Conservation (phyloP, 2,329 filamentous ascomycete species). For the Stagonosporopsis vannaccii region DNA sequence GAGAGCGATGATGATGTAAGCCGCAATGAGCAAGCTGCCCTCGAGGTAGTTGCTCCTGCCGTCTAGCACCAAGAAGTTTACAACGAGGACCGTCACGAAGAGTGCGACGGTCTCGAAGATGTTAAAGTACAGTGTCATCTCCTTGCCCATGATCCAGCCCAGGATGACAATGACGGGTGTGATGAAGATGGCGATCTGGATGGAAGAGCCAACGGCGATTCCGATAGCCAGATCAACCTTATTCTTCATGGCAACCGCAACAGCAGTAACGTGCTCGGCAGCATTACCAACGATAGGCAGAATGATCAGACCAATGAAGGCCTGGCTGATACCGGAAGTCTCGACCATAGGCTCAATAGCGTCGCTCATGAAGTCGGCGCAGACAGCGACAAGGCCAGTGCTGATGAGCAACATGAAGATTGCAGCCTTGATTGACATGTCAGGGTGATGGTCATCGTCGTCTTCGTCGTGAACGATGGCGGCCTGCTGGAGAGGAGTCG, state of each 20-base stretch:
- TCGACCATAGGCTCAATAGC: slow-evolving; percentile 73
- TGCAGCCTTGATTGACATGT: slow-evolving; percentile 66
- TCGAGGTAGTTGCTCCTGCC: slow-evolving; percentile 86
- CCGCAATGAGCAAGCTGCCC: slow-evolving; percentile 75
- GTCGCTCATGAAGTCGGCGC: slow-evolving; percentile 76
- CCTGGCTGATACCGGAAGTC: slow-evolving; percentile 67
- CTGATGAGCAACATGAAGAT: slow-evolving; percentile 63
- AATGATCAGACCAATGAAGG: slow-evolving; percentile 81
- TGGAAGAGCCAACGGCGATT: slow-evolving; percentile 79
- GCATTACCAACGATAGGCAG: slow-evolving; percentile 85
- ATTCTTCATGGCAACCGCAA: slow-evolving; percentile 81
- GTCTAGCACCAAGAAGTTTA: slow-evolving; percentile 86
- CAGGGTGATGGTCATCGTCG: slow-evolving; percentile 44
- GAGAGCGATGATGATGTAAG: slow-evolving; percentile 79
- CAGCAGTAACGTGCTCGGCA: slow-evolving; percentile 81
- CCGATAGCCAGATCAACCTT: slow-evolving; percentile 87
- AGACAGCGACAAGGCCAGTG: slow-evolving; percentile 66
- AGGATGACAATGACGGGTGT: slow-evolving; percentile 79
- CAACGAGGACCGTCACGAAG: slow-evolving; percentile 82
- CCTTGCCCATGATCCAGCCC: slow-evolving; percentile 77
- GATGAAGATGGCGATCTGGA: slow-evolving; percentile 80
- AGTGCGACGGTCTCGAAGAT: slow-evolving; percentile 72
- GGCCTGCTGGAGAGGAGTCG: slow-evolving; percentile 27
- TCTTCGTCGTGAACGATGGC: slow-evolving; percentile 30
- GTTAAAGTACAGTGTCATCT: slow-evolving; percentile 71